A percentile compares a stretch with the other conserved stretches of the same genome.
These are phyloP conservation scores for Fusarium sp. DNA, from an alignment of 2,329 filamentous ascomycete genomes.

Conservation along the genomic window DNA sequence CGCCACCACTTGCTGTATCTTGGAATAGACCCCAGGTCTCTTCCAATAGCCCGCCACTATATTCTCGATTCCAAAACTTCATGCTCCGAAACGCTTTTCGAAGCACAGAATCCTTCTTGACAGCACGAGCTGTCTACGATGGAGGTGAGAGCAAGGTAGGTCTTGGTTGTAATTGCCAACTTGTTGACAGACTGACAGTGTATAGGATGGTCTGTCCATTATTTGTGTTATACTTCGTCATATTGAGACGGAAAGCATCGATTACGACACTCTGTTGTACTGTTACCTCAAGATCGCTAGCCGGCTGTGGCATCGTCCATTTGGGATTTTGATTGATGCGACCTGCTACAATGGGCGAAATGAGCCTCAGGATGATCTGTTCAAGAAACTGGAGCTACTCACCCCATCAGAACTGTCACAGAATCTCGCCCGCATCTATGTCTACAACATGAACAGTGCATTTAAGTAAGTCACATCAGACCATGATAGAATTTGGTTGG, in stretches of 20 bases:
- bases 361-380: conserved; percentile 73
- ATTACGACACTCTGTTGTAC: conserved; percentile 73
- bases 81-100: conserved; percentile 77
- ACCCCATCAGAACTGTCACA: conserved; percentile 70
- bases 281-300: conserved; percentile 78
- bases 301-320: conserved; percentile 75
- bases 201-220: conserved; percentile 72
- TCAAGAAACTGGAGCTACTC: conserved; percentile 71
- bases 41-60: conserved; percentile 69
- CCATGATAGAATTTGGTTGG: too few species aligned
- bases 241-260: conserved; percentile 72
- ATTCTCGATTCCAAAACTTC: conserved; percentile 77
- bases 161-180: background rate
- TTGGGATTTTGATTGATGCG: conserved; percentile 74
- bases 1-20: conserved; percentile 74
- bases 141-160: conserved; percentile 75
- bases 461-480: conserved; percentile 61
- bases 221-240: conserved; percentile 76
- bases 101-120: conserved; percentile 72
- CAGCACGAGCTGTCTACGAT: conserved; percentile 74
- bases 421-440: conserved; percentile 70
- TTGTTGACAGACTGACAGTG: conserved; percentile 22
- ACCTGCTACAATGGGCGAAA: conserved; percentile 77
- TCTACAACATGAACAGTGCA: conserved; percentile 80
- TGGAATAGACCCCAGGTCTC: conserved; percentile 77